A percentile compares a stretch with the other conserved stretches of the same genome.
Evolutionary conservation across 2,329 filamentous ascomycete species (phyloP).

Genomic region (Ilyonectria mors-panacis): DNA sequence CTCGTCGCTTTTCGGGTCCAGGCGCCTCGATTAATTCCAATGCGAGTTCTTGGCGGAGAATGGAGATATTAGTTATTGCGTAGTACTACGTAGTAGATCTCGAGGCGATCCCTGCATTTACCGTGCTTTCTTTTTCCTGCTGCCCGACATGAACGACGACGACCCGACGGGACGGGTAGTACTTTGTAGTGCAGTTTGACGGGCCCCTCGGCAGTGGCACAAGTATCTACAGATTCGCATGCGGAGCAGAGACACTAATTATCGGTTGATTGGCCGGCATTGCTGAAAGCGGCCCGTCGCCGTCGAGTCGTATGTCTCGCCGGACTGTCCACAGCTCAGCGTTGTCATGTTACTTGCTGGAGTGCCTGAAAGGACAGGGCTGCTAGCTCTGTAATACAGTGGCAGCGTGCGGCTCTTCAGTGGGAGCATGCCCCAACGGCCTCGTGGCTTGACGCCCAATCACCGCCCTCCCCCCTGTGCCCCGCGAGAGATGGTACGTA

Average conservation of each 20-base stretch:
- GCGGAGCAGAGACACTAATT: not conserved
- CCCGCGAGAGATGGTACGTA: slow-evolving; percentile 27
- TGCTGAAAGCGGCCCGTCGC: not conserved
- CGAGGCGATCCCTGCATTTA: slow-evolving; percentile 17
- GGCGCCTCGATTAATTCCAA: slow-evolving; percentile 6
- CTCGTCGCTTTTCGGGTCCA: not conserved
- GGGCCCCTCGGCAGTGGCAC: not conserved
- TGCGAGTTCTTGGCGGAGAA: slow-evolving; percentile 17
- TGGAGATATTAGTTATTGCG: not conserved
- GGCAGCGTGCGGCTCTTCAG: slow-evolving; percentile 22
- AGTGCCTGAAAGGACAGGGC: no score
- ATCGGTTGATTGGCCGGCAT: slow-evolving; percentile 12
- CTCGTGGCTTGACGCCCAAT: slow-evolving; percentile 18
- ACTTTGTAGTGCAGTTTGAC: not conserved
- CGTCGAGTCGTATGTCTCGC: no score
- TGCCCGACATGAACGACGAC: slow-evolving; percentile 21
- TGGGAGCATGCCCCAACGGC: not conserved
- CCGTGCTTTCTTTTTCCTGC: slow-evolving; percentile 9
- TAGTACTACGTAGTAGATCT: slow-evolving; percentile 3
- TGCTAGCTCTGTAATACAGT: not conserved
- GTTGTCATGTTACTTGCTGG: not conserved
- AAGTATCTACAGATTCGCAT: slow-evolving; percentile 1
- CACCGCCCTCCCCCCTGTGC: slow-evolving; percentile 23
- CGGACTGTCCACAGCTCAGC: not conserved
- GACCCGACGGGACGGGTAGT: slow-evolving; percentile 7